Conservation (phyloP, 164 flowering plant species). For the Tetracentron sinense region DNA sequence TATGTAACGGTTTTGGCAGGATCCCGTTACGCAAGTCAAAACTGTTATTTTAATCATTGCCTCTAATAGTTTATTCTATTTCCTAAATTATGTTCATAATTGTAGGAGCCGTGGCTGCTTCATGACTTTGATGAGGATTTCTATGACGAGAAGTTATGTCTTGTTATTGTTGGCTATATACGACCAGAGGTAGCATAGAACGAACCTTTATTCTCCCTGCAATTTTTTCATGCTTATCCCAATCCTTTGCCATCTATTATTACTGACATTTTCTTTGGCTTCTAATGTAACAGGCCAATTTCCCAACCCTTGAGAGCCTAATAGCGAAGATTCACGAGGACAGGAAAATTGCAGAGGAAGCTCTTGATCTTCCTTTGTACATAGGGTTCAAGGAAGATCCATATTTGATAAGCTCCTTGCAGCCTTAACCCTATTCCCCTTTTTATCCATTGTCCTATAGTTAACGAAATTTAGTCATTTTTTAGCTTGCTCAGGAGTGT, state of each 20-base stretch:
- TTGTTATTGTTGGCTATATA: conserved; percentile 80
- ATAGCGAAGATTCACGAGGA: conserved; percentile 76
- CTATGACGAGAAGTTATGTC: conserved; percentile 82
- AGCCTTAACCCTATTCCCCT: no score
- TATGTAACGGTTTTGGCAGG: no score
- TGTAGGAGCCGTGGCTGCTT: conserved; percentile 96
- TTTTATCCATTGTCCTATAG: no score
- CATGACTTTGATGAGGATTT: conserved; percentile 86
- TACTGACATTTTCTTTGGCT: background rate
- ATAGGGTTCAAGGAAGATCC: conserved; percentile 48
- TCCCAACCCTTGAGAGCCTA: conserved; percentile 66
- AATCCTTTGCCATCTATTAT: background rate
- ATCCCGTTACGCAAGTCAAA: no score
- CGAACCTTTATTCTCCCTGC: background rate
- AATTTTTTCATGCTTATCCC: background rate
- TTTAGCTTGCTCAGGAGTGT: no score
- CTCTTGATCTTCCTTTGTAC: conserved; percentile 78
- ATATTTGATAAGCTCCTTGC: conserved; percentile 32
- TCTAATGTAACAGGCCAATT: conserved; percentile 56
- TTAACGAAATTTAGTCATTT: no score
- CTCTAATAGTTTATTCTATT: background rate
- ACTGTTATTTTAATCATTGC: background rate
- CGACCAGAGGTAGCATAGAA: conserved; percentile 69
- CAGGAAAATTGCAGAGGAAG: conserved; percentile 64
- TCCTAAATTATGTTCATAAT: conserved; percentile 8